Percentiles rank a stretch among this genome's conserved stretches.
These are phyloP conservation scores for Gamarada debralockiae DNA, from an alignment of 495 filamentous ascomycete genomes.

Conservation along the genomic window DNA sequence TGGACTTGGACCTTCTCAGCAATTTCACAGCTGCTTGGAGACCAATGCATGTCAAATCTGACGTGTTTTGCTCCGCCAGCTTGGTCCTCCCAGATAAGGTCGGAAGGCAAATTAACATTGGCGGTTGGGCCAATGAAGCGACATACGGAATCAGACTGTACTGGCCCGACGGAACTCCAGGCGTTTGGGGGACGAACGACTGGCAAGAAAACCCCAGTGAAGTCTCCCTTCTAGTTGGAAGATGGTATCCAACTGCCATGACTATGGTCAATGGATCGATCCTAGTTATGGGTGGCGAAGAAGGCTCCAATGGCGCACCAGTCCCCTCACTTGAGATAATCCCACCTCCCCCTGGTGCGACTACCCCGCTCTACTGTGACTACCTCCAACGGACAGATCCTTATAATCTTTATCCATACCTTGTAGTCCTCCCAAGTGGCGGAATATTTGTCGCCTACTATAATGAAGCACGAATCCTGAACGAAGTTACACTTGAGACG, in stretches of 20 bases:
- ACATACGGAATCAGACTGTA: constrained; percentile 60
- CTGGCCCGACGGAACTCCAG: constrained; percentile 53
- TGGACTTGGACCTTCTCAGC: constrained; percentile 38
- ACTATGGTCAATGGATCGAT: constrained; percentile 60
- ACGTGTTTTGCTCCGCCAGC: constrained; percentile 59
- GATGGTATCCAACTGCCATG: constrained; percentile 63
- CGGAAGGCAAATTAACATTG: constrained; percentile 56
- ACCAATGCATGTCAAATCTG: no score
- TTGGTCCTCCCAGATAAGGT: constrained; percentile 58
- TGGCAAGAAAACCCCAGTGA: constrained; percentile 47
- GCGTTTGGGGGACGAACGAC: constrained; percentile 49
- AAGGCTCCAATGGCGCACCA: constrained; percentile 37
- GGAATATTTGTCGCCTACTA: constrained; percentile 62
- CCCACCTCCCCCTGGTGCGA: no score
- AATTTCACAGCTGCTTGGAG: constrained; percentile 43
- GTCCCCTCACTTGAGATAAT: constrained; percentile 59
- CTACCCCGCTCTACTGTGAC: constrained; percentile 27
- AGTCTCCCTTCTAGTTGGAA: constrained; percentile 28
- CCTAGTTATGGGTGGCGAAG: no score
- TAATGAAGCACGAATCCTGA: constrained; percentile 60
- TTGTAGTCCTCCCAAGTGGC: constrained; percentile 47
- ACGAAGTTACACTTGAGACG: constrained; percentile 51
- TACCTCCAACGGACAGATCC: constrained; percentile 57
- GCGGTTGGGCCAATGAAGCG: constrained; percentile 58
- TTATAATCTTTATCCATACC: constrained; percentile 62